Base-by-base conservation (phyloP, 2,329 filamentous ascomycete species). In the Diaporthe destruens region DNA sequence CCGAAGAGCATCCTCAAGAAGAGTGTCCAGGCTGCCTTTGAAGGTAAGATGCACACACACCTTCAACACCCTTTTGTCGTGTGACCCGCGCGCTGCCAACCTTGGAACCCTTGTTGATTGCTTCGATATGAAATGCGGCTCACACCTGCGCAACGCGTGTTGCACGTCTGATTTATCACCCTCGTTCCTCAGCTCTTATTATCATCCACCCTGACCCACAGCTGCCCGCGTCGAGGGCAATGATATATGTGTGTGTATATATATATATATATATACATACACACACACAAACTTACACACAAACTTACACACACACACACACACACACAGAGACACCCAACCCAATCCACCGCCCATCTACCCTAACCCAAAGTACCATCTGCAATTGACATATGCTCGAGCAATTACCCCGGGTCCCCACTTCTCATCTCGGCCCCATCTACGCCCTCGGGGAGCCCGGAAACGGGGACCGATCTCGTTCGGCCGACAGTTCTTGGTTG, bases 21-120 rank as follows among this genome's bases (percentile, higher is more conserved):
- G 78, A 89, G 85, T 76, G 87, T 89, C 71, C 88, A 90, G 80
- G 85, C 88, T 74, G 86, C 87, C 49, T 90, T 91, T 83, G 88
- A 91, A 82, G 89, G 89, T 90, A 84, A 77, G 84, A 65, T 47
- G 3, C 34, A 25, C 23, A 56, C 29, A 16, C 16, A 18, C 59
- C 18, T n/a, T 53, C 12, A 51, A 3, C 39, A 34, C n/a, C 20
- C 42, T 6, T 49, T 49, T 51, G 34, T 36, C 34, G 59, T 65
- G 59, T 44, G 59, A 65, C 59, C 49, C 42, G 59, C 42, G 23
- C 39, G 39, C 39, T 16, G 39, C 44, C 54, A n/a, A n/a, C n/a
- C n/a, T n/a, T n/a, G n/a, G n/a, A 44, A 32, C 34, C 51, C n/a
- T 47, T n/a, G 29, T 47, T 69, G 66, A 55, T 57, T 69, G 66